Evolutionary conservation across 495 filamentous ascomycete species (phyloP), one percentile per base, ranked within the genome.

Genomic region (Evansstolkia leycettana): DNA sequence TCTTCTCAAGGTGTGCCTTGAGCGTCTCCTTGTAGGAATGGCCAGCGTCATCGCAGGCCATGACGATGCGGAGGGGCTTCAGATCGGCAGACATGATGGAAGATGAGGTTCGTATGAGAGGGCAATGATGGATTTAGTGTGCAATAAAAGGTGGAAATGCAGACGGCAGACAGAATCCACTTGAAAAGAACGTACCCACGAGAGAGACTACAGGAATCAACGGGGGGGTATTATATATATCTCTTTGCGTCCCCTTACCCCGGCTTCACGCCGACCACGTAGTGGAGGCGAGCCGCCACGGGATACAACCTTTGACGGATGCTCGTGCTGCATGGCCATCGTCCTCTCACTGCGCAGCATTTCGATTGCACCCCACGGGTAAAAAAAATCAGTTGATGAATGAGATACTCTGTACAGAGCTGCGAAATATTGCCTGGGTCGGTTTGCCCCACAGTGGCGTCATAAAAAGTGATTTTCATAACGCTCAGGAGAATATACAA

Each of bases 21-120:
- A 92, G 76, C 46, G 77, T 76, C 55, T 75, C 71, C 58, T 87
- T 88, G 70, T 88, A 88, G 47, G 61, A 62, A 49, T 77, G 67
- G 52, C 84, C 84, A 50, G 84, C 84, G 36, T 84, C 77, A 65
- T 87, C 75, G 52, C 65, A 58, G 55, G 72, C 74, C 50, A 78
- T 66, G 51, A 72, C 73, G 38, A 78, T 69, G 43, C 71, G 69
- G 45, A 76, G 62, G 38, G 62, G 62, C 41, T 53, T 53, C 19
- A 49, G 48, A 36, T 54, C 55, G 41, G 55, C 36, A 50, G 60
- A 55, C 60, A 65, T 67, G 14, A 28, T 52, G 40, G 20, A 18
- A 16, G 18, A 40, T 17, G 3, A 25, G 11, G 34, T 20, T 33
- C 13, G 10, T 33, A 11, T 15, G n/a, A 13, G 10, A 14, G n/a